Evolutionary conservation across 768 basidiomycete genomes (phyloP).

Genomic region (Mrakia gelida): DNA sequence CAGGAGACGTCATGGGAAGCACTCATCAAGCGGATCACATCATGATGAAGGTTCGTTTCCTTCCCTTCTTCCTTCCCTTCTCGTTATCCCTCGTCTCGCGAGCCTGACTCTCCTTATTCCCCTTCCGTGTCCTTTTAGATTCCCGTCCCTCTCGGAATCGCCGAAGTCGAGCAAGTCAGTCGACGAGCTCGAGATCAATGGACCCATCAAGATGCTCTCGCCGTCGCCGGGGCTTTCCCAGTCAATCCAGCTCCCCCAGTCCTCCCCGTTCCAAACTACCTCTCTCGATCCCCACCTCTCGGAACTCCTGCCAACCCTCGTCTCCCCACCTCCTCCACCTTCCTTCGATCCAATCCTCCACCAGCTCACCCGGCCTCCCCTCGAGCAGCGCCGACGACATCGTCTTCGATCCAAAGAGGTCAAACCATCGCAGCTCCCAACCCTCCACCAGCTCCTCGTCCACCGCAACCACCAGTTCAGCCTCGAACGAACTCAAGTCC

Average conservation of each 20-base stretch:
- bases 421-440: not conserved
- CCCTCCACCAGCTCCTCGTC: not conserved
- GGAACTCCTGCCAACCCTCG: not conserved
- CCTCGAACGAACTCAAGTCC: not conserved
- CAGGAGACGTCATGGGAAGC: constrained; percentile 27
- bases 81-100: too few relatives aligned
- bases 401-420: not conserved
- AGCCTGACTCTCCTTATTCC: not conserved
- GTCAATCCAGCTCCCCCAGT: constrained; percentile 58
- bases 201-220: constrained; percentile 68
- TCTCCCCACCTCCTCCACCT: not conserved
- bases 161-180: constrained; percentile 71
- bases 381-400: not conserved
- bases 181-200: constrained; percentile 68
- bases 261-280: constrained; percentile 61
- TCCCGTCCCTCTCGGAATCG: constrained; percentile 70
- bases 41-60: constrained; percentile 72
- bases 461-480: not conserved
- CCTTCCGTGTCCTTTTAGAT: constrained; percentile 54
- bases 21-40: constrained; percentile 57
- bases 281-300: constrained; percentile 47
- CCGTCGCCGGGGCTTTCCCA: constrained; percentile 45
- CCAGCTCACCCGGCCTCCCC: not conserved
- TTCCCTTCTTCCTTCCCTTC: not conserved
- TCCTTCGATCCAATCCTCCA: not conserved